Conservation (phyloP, 108 stramenopile genomes). For the Seminavis robusta region DNA sequence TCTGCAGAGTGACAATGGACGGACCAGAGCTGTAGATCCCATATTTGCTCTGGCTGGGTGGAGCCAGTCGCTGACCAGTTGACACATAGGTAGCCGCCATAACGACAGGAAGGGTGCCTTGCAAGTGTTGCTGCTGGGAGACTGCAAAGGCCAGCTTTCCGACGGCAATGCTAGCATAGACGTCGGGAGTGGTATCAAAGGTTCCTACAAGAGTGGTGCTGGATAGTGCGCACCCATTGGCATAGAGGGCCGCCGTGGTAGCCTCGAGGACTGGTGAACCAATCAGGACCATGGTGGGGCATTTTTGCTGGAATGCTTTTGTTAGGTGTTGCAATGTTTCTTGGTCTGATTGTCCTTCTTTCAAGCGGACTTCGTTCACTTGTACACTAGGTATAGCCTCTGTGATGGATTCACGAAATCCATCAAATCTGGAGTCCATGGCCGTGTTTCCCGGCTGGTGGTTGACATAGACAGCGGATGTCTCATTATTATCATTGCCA, state of each 20-base stretch:
- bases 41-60: not conserved
- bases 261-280: too few relatives aligned
- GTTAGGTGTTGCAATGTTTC: too few relatives aligned
- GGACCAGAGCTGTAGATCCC: not conserved
- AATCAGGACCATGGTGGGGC: too few relatives aligned
- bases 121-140: slow-evolving; percentile 15
- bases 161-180: slow-evolving; percentile 1
- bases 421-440: not conserved
- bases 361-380: too few relatives aligned
- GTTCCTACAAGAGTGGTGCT: slow-evolving; percentile 11
- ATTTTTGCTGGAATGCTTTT: too few relatives aligned
- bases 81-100: slow-evolving; percentile 21
- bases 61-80: not conserved
- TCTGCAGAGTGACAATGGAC: not conserved
- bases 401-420: too few relatives aligned
- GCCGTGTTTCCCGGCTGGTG: slow-evolving; percentile 4
- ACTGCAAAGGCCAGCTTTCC: slow-evolving; percentile 18
- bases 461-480: slow-evolving; percentile 3
- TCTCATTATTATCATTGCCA: not conserved
- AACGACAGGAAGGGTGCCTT: slow-evolving; percentile 15
- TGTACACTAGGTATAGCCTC: too few relatives aligned
- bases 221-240: not conserved
- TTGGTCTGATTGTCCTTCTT: too few relatives aligned
- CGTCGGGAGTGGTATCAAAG: slow-evolving; percentile 11
- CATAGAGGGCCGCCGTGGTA: not conserved